Evolutionary conservation across 768 basidiomycete genomes (phyloP).

Genomic region (Crepidotus variabilis): DNA sequence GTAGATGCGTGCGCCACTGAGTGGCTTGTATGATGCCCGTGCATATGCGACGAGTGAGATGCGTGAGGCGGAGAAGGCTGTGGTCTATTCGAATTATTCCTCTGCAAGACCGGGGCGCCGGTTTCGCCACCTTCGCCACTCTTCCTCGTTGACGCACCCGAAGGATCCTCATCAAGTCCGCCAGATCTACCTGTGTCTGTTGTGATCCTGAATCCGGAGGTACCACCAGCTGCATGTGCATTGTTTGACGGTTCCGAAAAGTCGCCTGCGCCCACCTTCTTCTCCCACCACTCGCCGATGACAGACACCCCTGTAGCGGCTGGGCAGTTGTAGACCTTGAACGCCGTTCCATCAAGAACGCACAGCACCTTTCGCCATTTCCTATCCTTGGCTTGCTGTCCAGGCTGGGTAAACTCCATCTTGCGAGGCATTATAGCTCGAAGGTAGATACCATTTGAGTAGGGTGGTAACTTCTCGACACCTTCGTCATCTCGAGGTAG

Average conservation of each 20-base stretch:
- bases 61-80: conserved; percentile 5
- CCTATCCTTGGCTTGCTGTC: conserved; percentile 83
- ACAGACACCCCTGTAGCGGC: conserved; percentile 35
- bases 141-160: conserved; percentile 18
- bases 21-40: conserved; percentile 7
- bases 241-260: conserved; percentile 22
- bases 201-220: background rate
- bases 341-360: conserved; percentile 88
- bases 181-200: background rate
- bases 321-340: conserved; percentile 67
- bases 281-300: conserved; percentile 78
- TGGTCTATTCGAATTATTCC: conserved; percentile 11
- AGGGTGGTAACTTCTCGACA: conserved; percentile 70
- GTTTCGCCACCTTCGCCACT: conserved; percentile 16
- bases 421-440: conserved; percentile 83
- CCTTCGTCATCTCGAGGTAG: conserved; percentile 80
- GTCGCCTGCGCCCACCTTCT: conserved; percentile 70
- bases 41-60: conserved; percentile 6
- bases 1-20: conserved; percentile 17
- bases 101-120: conserved; percentile 16
- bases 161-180: conserved; percentile 11
- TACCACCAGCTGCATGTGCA: conserved; percentile 18
- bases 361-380: conserved; percentile 90
- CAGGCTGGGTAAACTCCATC: conserved; percentile 86
- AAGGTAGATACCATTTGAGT: conserved; percentile 80